Base-by-base conservation (phyloP, 768 basidiomycete genomes). In the Arthromyces matolae region DNA sequence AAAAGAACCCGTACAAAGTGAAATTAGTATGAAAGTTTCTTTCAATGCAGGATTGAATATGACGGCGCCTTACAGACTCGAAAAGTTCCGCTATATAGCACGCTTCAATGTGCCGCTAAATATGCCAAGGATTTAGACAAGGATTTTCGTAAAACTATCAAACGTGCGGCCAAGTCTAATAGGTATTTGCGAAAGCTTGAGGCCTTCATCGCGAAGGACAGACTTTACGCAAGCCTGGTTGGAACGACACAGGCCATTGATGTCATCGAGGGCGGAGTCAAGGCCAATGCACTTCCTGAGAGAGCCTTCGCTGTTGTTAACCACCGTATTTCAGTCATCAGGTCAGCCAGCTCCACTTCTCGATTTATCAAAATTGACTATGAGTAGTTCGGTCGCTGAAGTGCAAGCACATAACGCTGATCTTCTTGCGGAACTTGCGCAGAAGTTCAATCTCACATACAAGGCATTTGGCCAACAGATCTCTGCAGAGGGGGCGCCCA, bases 211-310 rank as follows among this genome's bases (percentile, higher is more conserved):
- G 65, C 71, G 22, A 58, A 70, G 40, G 64, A 79, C 54, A 61
- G 59, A 0, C 20, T 52, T 4, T 67, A 71, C 51, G 73, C 70
- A 45, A 80, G 71, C 51, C 60, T 82, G 8, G 69, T 81, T 4
- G 73, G 80, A 27, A 90, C 86, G 4, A 90, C 89, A 1, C 86
- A 89, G 63, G 90, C 90, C 1, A 76, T 85, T 35, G 88, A 90
- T 57, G 60, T 93, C 10, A 74, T 82, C 28, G 67, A 71, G n/a
- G 81, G 81, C 18, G 84, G 82, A 9, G 78, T 83, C 23, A 89
- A 90, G 64, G 72, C 75, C 22, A 92, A 92, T 57, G 88, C 89
- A 22, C 75, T 93, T 19, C 90, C 90, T 1, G 89, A 92, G 64
- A 72, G 68, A 46, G 84, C 79, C 1, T 81, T 70, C 61, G 85